phyloP scores from a whole-genome alignment of 495 filamentous ascomycete species.

The Corynascus novoguineensis region DNA sequence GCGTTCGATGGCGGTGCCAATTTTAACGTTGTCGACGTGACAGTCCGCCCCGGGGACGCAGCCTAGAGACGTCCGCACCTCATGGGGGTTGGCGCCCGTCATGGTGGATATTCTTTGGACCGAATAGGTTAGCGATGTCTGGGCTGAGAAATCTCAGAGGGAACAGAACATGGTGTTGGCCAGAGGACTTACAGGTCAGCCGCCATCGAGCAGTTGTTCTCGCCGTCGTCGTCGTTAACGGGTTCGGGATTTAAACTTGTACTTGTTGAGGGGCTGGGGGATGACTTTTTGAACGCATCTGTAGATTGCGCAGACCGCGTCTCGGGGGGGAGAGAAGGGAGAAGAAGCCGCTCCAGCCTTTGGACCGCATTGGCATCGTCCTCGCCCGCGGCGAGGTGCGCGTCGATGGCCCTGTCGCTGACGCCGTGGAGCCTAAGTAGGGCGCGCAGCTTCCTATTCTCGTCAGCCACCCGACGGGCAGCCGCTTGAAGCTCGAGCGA shows the following conservation, averaged over 20 bases:
- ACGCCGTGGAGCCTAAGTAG: constrained; percentile 24
- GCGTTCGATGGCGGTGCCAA: constrained; percentile 7
- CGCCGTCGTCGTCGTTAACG: not conserved
- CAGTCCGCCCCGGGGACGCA: constrained; percentile 13
- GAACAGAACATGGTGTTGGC: not conserved
- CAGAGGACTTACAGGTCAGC: constrained; percentile 13
- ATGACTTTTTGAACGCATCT: too few species aligned
- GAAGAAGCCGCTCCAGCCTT: not conserved
- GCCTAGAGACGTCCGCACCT: constrained; percentile 11
- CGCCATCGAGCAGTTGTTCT: constrained; percentile 12
- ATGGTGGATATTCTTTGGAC: constrained; percentile 12
- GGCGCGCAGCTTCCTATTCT: constrained; percentile 48
- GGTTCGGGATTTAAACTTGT: not conserved
- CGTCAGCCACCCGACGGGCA: constrained; percentile 56
- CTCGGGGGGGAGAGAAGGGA: not conserved
- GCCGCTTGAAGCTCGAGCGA: constrained; percentile 58
- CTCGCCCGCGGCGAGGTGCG: constrained; percentile 15
- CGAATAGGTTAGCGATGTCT: not conserved
- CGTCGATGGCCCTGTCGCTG: constrained; percentile 19
- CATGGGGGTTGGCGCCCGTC: constrained; percentile 9
- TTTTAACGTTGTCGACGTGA: constrained; percentile 4
- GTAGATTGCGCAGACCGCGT: too few species aligned
- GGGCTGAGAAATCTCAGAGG: too few species aligned
- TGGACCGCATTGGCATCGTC: not conserved
- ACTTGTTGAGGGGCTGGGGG: too few species aligned